Evolutionary conservation across 169 alveolate species (phyloP), one percentile per base, ranked within the genome.

Genomic region (Condylostoma magnum): DNA sequence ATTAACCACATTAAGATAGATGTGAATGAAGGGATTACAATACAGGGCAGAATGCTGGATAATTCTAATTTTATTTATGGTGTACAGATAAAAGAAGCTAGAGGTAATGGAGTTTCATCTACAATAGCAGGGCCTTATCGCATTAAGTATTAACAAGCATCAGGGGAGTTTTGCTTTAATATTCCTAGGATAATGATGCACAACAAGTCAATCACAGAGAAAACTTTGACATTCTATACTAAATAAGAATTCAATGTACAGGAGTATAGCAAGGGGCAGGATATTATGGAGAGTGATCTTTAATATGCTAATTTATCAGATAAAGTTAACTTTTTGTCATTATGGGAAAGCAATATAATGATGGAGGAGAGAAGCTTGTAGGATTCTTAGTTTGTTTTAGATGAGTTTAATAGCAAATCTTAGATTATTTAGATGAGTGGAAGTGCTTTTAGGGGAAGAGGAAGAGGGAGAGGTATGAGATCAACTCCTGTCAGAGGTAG

Each of bases 61-160:
- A 18, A 22, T 15, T 22, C 20, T 18, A n/a, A 12, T 34, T 15
- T 22, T 22, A 38, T 63, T 37, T 33, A 20, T 31, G n/a, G 25
- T 4, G 15, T 34, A 28, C 18, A 20, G 18, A 20, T 57, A n/a
- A 57, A 57, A 57, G 73, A 63, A 20, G 20, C 18, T 4, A 63
- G 46, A 44, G 57, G 58, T 12, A 15, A n/a, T 10, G 48, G 15
- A 41, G 15, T 15, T 41, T 22, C 38, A 20, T 12, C 41, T 1
- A 33, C 30, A 12, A 25, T 63, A 18, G 57, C 41, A 41, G 73
- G 73, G 2, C 60, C 73, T 22, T 43, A 63, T 27, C 18, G 73
- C 27, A 63, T 63, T 41, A 63, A 41, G 18, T 22, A 4, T 25
- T 25, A 63, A 15, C 18, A n/a, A 4, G 58, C 38, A 25, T 18